Conservation (phyloP, 2,329 filamentous ascomycete genomes). For the Scytalidium lignicola region DNA sequence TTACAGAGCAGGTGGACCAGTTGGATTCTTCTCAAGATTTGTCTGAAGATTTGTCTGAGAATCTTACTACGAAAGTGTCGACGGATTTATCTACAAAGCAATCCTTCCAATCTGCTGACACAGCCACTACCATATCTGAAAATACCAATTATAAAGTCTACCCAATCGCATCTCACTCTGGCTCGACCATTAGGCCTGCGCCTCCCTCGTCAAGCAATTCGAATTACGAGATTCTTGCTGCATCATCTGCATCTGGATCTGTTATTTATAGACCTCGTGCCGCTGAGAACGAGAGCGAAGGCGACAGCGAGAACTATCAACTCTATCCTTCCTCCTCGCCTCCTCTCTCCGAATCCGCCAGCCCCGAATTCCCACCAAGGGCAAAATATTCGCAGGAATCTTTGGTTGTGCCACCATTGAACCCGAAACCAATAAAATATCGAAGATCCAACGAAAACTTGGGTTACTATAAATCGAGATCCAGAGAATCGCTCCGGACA, state of each 20-base stretch:
- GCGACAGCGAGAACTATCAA: conserved; percentile 44
- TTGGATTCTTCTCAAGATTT: conserved; percentile 1
- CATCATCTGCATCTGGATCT: conserved; percentile 38
- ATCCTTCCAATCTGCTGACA: conserved; percentile 25
- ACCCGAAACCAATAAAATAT: conserved; percentile 34
- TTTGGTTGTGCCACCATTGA: conserved; percentile 51
- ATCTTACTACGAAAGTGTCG: conserved; percentile 14
- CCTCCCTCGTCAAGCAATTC: conserved; percentile 20
- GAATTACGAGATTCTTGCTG: conserved; percentile 48
- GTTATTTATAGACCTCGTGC: conserved; percentile 27
- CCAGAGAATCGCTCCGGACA: conserved; percentile 47
- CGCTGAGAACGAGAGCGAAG: conserved; percentile 10
- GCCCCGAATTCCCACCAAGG: conserved; percentile 18
- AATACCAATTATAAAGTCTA: conserved; percentile 30
- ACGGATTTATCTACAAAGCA: conserved; percentile 26
- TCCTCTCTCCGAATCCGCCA: conserved; percentile 29
- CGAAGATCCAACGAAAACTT: conserved; percentile 44
- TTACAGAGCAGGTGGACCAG: not conserved
- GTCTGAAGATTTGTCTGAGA: conserved; percentile 10
- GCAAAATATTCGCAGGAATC: conserved; percentile 56
- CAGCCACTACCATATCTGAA: conserved; percentile 17
- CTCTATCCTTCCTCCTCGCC: conserved; percentile 40
- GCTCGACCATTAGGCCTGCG: conserved; percentile 15
- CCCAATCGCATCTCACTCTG: conserved; percentile 12
- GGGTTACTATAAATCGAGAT: conserved; percentile 44